A percentile compares a stretch with the other conserved stretches of the same genome.
Evolutionary conservation across 164 flowering plant species (phyloP).

Genomic region (Dillenia turbinata): DNA sequence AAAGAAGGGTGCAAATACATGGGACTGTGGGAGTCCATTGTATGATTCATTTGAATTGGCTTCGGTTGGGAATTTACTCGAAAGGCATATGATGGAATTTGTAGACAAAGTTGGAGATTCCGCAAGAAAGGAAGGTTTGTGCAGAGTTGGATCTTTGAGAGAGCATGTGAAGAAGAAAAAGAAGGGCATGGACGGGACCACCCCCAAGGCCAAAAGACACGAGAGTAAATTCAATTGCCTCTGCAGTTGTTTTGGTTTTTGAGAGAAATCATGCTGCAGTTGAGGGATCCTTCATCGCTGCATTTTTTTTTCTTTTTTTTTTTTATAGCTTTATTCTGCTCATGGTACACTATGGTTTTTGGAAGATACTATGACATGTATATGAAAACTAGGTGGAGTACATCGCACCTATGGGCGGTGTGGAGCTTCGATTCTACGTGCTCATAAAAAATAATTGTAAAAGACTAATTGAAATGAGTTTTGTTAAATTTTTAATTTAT

Average conservation of each 20-base stretch:
- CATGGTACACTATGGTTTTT: too few species aligned
- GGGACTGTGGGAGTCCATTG: slow-evolving; percentile 35
- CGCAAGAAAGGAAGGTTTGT: not conserved
- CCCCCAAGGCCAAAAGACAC: not conserved
- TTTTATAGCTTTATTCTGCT: not conserved
- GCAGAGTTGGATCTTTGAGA: not conserved
- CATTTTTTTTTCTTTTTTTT: not conserved
- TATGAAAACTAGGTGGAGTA: too few species aligned
- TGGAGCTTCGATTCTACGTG: too few species aligned
- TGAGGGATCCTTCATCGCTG: not conserved
- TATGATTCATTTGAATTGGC: slow-evolving; percentile 33
- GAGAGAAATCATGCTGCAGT: not conserved
- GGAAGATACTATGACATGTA: too few species aligned
- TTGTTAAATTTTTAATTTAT: too few species aligned
- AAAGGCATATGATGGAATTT: slow-evolving; percentile 17
- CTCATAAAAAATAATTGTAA: too few species aligned
- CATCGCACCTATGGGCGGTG: too few species aligned
- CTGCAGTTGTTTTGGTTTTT: not conserved
- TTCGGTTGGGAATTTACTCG: slow-evolving; percentile 21
- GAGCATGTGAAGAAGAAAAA: slow-evolving; percentile 1
- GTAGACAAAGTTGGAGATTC: not conserved
- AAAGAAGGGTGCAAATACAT: slow-evolving; percentile 6
- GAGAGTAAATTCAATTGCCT: not conserved
- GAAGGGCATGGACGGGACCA: not conserved
- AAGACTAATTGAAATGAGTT: too few species aligned